Evolutionary conservation across 2,329 filamentous ascomycete genomes (phyloP).

Genomic region (Drechslera avenae): DNA sequence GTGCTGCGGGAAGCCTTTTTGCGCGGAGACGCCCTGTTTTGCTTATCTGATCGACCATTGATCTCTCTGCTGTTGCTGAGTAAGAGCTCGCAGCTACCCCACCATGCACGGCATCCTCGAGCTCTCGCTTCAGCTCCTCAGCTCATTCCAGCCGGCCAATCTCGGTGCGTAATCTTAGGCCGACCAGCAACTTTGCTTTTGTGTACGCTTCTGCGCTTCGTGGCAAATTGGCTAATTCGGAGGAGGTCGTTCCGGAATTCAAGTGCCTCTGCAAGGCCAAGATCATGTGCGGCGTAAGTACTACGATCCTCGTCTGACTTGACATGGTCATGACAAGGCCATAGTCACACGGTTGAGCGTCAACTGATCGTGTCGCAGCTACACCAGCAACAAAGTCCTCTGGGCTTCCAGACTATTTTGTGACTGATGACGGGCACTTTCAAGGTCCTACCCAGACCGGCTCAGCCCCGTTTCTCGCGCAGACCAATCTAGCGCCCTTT

Average conservation of each 20-base stretch:
- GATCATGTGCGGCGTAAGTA: constrained; percentile 29
- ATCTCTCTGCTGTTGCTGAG: neutral
- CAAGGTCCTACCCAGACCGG: constrained; percentile 73
- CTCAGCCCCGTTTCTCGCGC: constrained; percentile 69
- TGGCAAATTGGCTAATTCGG: neutral
- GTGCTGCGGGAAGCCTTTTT: neutral
- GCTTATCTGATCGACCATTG: neutral
- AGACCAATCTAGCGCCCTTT: constrained; percentile 71
- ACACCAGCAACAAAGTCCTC: constrained; percentile 28
- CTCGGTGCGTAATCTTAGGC: constrained; percentile 19
- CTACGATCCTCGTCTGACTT: constrained; percentile 1
- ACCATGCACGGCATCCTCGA: constrained; percentile 33
- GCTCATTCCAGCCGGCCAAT: constrained; percentile 21
- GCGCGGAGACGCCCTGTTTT: neutral
- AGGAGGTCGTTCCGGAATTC: constrained; percentile 16
- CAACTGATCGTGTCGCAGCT: constrained; percentile 19
- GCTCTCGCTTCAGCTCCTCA: constrained; percentile 33
- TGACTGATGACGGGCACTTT: constrained; percentile 39
- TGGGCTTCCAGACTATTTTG: constrained; percentile 40
- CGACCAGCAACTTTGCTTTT: neutral
- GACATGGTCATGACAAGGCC: neutral
- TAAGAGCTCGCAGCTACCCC: constrained; percentile 13
- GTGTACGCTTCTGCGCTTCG: neutral
- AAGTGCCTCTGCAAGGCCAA: constrained; percentile 23
- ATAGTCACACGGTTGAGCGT: neutral